Percentiles rank a stretch among this genome's conserved stretches.
These are phyloP conservation scores for Magnolia kwangsiensis DNA, from an alignment of 164 flowering plant species.

Conservation along the genomic window DNA sequence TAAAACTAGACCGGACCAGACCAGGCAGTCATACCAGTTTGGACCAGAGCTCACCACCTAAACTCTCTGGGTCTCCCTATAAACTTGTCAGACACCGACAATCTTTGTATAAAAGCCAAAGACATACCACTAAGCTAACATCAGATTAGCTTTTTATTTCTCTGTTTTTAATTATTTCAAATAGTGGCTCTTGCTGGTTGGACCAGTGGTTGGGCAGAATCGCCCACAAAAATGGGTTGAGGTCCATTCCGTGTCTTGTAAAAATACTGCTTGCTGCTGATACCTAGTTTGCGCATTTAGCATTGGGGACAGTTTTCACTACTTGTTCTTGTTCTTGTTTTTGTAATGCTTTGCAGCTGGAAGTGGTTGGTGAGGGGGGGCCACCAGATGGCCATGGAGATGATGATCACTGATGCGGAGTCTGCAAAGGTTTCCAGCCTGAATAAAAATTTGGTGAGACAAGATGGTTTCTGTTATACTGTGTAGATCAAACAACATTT, in stretches of 20 bases:
- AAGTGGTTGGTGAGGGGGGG: conserved; percentile 84
- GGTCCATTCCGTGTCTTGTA: not conserved
- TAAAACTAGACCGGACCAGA: too few relatives aligned
- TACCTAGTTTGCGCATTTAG: not conserved
- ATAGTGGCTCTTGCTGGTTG: too few relatives aligned
- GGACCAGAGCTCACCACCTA: too few relatives aligned
- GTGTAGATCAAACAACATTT: conserved; percentile 18
- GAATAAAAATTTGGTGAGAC: conserved; percentile 40
- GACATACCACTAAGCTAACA: too few relatives aligned
- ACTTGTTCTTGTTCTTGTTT: not conserved
- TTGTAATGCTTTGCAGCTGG: conserved; percentile 42
- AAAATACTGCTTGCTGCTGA: not conserved
- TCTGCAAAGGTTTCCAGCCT: conserved; percentile 20
- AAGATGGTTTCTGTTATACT: conserved; percentile 15
- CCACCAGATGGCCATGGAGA: conserved; percentile 58
- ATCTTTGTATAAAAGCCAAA: too few relatives aligned
- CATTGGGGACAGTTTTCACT: not conserved
- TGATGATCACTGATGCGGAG: conserved; percentile 27
- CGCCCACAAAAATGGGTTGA: not conserved
- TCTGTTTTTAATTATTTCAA: too few relatives aligned
- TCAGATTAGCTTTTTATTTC: too few relatives aligned
- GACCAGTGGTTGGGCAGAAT: not conserved
- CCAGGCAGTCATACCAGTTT: too few relatives aligned
- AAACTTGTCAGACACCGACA: too few relatives aligned
- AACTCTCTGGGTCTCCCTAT: too few relatives aligned